Percentiles rank a stretch among this genome's conserved stretches.
Evolutionary conservation across 306 rosid genomes (phyloP).

Genomic region (Quercus glauca): DNA sequence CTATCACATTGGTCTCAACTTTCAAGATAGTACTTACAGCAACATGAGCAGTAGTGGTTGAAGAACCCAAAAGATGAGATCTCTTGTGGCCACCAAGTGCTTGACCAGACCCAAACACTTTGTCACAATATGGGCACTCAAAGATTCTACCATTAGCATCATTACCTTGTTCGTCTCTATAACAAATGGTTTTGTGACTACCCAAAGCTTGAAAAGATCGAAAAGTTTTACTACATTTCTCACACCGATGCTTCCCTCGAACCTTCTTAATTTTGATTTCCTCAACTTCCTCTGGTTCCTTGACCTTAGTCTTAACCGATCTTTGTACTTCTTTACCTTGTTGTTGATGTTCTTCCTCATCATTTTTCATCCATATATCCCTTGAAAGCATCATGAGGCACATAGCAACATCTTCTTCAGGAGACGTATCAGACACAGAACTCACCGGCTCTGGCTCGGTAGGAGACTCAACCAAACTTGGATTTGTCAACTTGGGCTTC

Average conservation of each 20-base stretch:
- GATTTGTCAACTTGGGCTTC: conserved; percentile 24
- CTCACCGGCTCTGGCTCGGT: conserved; percentile 51
- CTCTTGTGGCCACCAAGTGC: conserved; percentile 94
- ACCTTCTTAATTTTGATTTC: conserved; percentile 37
- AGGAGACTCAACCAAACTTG: conserved; percentile 29
- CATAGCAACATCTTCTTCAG: conserved; percentile 76
- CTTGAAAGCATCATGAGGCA: conserved; percentile 80
- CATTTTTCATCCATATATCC: conserved; percentile 50
- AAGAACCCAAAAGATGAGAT: conserved; percentile 53
- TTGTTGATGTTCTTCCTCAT: conserved; percentile 13
- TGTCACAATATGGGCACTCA: conserved; percentile 67
- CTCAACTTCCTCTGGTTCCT: conserved; percentile 10
- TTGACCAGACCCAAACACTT: conserved; percentile 80
- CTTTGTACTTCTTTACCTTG: conserved; percentile 1
- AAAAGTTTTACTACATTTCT: conserved; percentile 51
- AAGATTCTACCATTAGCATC: conserved; percentile 33
- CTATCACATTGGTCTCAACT: conserved; percentile 42
- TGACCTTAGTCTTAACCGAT: background rate
- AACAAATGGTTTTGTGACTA: conserved; percentile 53
- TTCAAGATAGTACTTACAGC: conserved; percentile 12
- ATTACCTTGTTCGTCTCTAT: conserved; percentile 13
- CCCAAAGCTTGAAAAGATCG: conserved; percentile 68
- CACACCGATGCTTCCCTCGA: conserved; percentile 47
- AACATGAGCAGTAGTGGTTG: conserved; percentile 6
- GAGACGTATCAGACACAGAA: conserved; percentile 60